Conservation (phyloP, 2,329 filamentous ascomycete species). For the Dothiorella sarmentorum region DNA sequence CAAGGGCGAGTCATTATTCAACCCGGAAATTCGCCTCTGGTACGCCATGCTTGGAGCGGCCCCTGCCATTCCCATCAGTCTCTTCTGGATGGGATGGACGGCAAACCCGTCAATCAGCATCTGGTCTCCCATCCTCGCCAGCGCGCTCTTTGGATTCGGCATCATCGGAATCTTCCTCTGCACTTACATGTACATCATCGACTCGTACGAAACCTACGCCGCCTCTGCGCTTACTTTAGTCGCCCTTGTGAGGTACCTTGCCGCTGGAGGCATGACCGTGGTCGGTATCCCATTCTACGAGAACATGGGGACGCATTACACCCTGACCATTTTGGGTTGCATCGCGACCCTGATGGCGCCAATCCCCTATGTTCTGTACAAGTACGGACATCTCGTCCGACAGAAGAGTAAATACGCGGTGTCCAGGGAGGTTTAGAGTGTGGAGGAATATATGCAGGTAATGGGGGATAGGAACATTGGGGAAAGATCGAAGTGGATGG, state of each 20-base stretch:
- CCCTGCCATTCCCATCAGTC: conserved; percentile 47
- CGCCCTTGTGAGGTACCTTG: conserved; percentile 40
- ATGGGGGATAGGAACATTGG: neutral
- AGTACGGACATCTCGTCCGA: conserved; percentile 24
- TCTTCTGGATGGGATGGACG: conserved; percentile 61
- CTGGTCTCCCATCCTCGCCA: conserved; percentile 52
- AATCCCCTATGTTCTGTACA: conserved; percentile 37
- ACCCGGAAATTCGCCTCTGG: conserved; percentile 54
- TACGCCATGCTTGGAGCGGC: conserved; percentile 50
- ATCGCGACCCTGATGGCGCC: conserved; percentile 32
- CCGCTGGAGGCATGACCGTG: conserved; percentile 40
- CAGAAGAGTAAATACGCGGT: conserved; percentile 18
- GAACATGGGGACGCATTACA: conserved; percentile 36
- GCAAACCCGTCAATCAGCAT: conserved; percentile 44
- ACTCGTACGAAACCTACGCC: conserved; percentile 53
- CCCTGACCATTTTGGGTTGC: conserved; percentile 39
- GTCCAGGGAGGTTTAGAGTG: neutral
- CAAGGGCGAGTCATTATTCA: conserved; percentile 38
- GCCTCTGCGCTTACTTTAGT: conserved; percentile 47
- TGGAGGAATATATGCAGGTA: too few relatives aligned
- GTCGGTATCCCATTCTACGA: conserved; percentile 40
- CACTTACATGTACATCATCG: conserved; percentile 55
- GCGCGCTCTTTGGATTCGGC: conserved; percentile 52
- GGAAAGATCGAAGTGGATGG: neutral
- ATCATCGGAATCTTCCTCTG: conserved; percentile 50